Evolutionary conservation across 495 filamentous ascomycete genomes (phyloP).

Genomic region (Podospora comata): DNA sequence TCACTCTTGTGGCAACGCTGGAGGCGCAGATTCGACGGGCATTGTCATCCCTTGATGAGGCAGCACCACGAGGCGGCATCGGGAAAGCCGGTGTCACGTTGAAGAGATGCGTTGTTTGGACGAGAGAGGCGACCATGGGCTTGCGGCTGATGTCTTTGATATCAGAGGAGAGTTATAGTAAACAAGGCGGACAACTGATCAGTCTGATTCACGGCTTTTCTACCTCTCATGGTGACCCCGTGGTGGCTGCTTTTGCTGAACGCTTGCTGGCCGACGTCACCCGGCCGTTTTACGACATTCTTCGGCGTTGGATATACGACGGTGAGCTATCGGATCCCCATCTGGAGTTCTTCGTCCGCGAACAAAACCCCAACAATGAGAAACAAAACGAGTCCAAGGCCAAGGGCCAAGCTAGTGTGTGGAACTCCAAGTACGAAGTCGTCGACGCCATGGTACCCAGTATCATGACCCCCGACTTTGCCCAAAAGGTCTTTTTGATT

Average conservation of each 20-base stretch:
- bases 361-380: slow-evolving; percentile 51
- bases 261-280: slow-evolving; percentile 87
- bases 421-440: slow-evolving; percentile 96
- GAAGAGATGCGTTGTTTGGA: slow-evolving; percentile 96
- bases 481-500: slow-evolving; percentile 92
- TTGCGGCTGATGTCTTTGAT: slow-evolving; percentile 91
- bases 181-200: slow-evolving; percentile 89
- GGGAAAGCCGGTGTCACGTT: slow-evolving; percentile 91
- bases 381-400: slow-evolving; percentile 52
- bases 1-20: slow-evolving; percentile 87
- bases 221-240: slow-evolving; percentile 89
- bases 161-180: slow-evolving; percentile 81
- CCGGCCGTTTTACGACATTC: slow-evolving; percentile 95
- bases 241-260: slow-evolving; percentile 91
- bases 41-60: slow-evolving; percentile 62
- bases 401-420: slow-evolving; percentile 81
- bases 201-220: slow-evolving; percentile 91
- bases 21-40: slow-evolving; percentile 91
- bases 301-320: slow-evolving; percentile 96
- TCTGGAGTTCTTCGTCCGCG: slow-evolving; percentile 90
- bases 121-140: slow-evolving; percentile 93
- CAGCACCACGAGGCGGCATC: slow-evolving; percentile 60
- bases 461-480: slow-evolving; percentile 88
- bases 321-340: slow-evolving; percentile 96
- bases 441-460: slow-evolving; percentile 82